phyloP scores from a whole-genome alignment of 805 yeast species.

The Kockiozyma suomiensis region DNA sequence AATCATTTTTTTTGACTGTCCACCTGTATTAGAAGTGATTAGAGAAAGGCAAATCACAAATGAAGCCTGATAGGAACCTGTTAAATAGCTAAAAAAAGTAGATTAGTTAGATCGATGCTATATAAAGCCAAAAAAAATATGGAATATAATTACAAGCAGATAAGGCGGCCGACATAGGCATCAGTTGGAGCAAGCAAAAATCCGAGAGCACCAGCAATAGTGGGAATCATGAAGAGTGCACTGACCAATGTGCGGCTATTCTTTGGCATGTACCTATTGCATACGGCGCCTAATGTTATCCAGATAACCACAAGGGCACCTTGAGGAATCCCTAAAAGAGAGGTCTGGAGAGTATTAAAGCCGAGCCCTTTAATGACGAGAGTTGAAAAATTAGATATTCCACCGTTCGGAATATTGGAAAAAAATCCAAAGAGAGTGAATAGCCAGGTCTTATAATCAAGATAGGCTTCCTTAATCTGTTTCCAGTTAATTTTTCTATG shows the following conservation, averaged over 20 bases:
- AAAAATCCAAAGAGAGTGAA: constrained; percentile 48
- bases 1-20: constrained; percentile 70
- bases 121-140: no score
- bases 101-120: neutral
- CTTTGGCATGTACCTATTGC: neutral
- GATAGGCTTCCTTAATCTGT: constrained; percentile 55
- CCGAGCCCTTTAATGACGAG: constrained; percentile 52
- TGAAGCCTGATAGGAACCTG: constrained; percentile 38
- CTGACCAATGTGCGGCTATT: neutral
- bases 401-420: constrained; percentile 57
- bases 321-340: neutral
- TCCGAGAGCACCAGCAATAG: neutral
- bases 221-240: neutral
- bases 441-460: constrained; percentile 55
- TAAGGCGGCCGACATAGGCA: constrained; percentile 37
- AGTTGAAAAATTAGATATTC: constrained; percentile 52
- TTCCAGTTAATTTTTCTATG: constrained; percentile 55
- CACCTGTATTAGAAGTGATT: constrained; percentile 56
- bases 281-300: neutral
- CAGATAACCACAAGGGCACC: neutral
- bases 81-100: constrained; percentile 33
- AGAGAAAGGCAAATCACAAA: constrained; percentile 32
- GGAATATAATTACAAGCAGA: constrained; percentile 36
- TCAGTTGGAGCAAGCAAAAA: constrained; percentile 18
- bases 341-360: constrained; percentile 39